Evolutionary conservation across 2,329 filamentous ascomycete species (phyloP).

Genomic region (Trichoderma semiorbis): DNA sequence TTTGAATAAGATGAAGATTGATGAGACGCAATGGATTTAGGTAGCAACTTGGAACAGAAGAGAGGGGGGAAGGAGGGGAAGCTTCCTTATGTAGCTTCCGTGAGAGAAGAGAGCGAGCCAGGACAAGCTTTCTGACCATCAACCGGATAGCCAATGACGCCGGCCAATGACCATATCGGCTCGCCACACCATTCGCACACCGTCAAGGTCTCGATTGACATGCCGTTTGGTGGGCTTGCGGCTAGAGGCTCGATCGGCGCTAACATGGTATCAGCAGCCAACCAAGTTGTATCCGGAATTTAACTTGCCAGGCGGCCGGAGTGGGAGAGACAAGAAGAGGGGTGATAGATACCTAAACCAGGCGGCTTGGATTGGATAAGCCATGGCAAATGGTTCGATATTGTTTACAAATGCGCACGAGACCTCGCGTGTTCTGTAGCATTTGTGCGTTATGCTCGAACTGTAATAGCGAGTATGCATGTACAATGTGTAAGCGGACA

Average conservation of each 20-base stretch:
- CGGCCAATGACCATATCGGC: slow-evolving; percentile 13
- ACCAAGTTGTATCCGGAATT: background rate
- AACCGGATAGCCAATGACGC: slow-evolving; percentile 8
- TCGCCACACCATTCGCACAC: slow-evolving; percentile 13
- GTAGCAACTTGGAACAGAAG: background rate
- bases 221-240: background rate
- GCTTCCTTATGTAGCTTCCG: slow-evolving; percentile 14
- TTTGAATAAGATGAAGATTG: background rate
- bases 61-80: slow-evolving; percentile 9
- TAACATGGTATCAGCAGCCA: background rate
- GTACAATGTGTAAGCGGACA: background rate
- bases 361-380: background rate
- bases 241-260: slow-evolving; percentile 17
- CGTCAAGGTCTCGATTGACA: slow-evolving; percentile 5
- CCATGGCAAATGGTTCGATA: slow-evolving; percentile 4
- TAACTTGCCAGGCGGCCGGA: background rate
- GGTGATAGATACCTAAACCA: background rate
- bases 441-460: background rate
- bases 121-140: slow-evolving; percentile 18
- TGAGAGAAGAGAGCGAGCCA: background rate
- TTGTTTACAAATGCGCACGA: slow-evolving; percentile 8
- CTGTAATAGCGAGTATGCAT: background rate
- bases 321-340: background rate
- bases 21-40: background rate
- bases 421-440: background rate